Conservation (phyloP, 768 basidiomycete genomes). For the Boletus subcaerulescens region DNA sequence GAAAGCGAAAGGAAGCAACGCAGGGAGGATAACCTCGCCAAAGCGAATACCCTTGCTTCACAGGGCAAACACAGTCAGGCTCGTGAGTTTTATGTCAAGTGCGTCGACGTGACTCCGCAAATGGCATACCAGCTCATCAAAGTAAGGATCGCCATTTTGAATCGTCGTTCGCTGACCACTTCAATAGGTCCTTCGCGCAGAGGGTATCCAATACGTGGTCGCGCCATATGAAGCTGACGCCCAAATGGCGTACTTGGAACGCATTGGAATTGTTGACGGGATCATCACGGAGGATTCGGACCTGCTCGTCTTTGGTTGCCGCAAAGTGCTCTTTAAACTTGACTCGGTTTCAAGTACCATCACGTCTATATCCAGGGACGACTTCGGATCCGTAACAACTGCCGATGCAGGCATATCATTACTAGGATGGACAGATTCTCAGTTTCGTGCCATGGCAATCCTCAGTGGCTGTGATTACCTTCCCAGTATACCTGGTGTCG, state of each 20-base stretch:
- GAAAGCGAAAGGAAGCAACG: slow-evolving; percentile 75
- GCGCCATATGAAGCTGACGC: slow-evolving; percentile 99
- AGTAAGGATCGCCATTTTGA: slow-evolving; percentile 39
- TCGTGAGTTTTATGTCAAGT: slow-evolving; percentile 85
- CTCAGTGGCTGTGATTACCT: slow-evolving; percentile 92
- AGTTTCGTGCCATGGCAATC: slow-evolving; percentile 93
- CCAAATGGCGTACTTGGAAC: slow-evolving; percentile 91
- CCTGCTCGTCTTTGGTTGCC: slow-evolving; percentile 95
- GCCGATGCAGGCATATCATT: slow-evolving; percentile 66
- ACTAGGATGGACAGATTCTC: slow-evolving; percentile 82
- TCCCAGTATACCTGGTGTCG: slow-evolving; percentile 85
- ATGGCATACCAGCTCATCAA: slow-evolving; percentile 99
- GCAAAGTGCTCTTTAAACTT: slow-evolving; percentile 89
- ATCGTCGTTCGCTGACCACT: slow-evolving; percentile 4
- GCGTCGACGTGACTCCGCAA: slow-evolving; percentile 92
- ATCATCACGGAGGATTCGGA: slow-evolving; percentile 98
- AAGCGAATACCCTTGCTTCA: slow-evolving; percentile 66
- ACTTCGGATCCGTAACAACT: slow-evolving; percentile 60
- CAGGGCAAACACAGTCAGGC: slow-evolving; percentile 82
- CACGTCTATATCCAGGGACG: slow-evolving; percentile 58
- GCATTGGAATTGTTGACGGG: slow-evolving; percentile 75
- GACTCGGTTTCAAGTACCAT: slow-evolving; percentile 67
- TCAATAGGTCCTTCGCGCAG: slow-evolving; percentile 76
- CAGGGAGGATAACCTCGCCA: slow-evolving; percentile 73
- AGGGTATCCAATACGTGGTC: slow-evolving; percentile 80